Evolutionary conservation across 1,139 yeast genomes (phyloP), one percentile per base, ranked within the genome.

Genomic region (Chernovozyma aurita): DNA sequence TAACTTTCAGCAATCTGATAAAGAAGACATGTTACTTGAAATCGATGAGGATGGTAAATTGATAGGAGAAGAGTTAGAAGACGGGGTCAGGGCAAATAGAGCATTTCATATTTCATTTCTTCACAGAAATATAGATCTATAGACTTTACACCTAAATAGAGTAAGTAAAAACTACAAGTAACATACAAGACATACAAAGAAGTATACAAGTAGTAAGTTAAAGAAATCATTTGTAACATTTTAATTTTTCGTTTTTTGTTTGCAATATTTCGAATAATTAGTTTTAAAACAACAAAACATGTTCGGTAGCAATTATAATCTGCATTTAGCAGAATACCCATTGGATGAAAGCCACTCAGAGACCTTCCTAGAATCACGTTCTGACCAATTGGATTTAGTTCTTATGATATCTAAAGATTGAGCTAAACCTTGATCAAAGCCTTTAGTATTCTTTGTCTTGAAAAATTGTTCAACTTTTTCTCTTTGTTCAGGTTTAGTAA

Each of bases 381-480:
- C 55, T 36, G 80, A 70, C 92, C 90, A 84, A 40, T 70, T 62
- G 40, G 78, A 70, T 57, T 79, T 77, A 36, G 87, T 63, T 32
- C 73, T 65, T 43, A 85, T 70, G 33, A 76, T 64, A 59, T 86
- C 95, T 49, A 81, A 67, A 14, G 85, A 64, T 63, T 80, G 88
- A 13, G 82, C 84, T 53, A 85, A 70, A 41, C 80, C 72, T 66
- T 82, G 81, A 60, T 84, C 84, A 52, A 70, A 84, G 34, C 90
- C 94, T 55, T 78, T 79, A 44, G 85, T 78, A 50, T 82, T 73
- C 61, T 74, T 81, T 36, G 45, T 56, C 40, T 52, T 62, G 54
- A 84, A 85, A 67, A 85, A 86, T 35, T 57, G 56, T 46, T 70
- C 69, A 42, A 85, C 76, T 33, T 71, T 75, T 12, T 70, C 65